Evolutionary conservation across 2,329 filamentous ascomycete species (phyloP).

Genomic region (Alternaria arbusti): DNA sequence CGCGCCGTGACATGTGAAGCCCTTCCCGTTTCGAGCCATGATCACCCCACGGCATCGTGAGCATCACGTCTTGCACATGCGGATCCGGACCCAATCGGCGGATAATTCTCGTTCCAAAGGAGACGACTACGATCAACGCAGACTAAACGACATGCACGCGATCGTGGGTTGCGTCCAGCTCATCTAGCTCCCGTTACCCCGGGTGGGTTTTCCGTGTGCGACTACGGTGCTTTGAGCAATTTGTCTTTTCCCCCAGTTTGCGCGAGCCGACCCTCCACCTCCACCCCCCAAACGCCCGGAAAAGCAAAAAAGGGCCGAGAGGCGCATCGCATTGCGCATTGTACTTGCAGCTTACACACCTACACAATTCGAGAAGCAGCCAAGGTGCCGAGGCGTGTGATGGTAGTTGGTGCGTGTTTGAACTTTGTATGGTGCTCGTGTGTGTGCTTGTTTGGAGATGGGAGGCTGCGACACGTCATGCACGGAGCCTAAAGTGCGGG

Average conservation of each 20-base stretch:
- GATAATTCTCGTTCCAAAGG: slow-evolving; percentile 11
- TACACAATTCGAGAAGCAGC: not conserved
- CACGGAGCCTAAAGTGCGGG: not conserved
- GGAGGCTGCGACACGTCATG: slow-evolving; percentile 5
- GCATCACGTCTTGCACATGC: slow-evolving; percentile 7
- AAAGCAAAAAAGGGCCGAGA: slow-evolving; percentile 2
- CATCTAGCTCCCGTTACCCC: slow-evolving; percentile 12
- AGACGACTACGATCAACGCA: not conserved
- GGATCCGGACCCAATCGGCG: slow-evolving; percentile 13
- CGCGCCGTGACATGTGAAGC: slow-evolving; percentile 1
- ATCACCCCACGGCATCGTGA: slow-evolving; percentile 20
- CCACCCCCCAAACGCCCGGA: not conserved
- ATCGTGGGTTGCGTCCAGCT: not conserved
- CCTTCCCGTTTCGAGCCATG: slow-evolving; percentile 14
- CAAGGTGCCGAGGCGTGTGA: slow-evolving; percentile 5
- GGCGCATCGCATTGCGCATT: not conserved
- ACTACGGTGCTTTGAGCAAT: not conserved
- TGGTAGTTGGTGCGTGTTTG: not conserved
- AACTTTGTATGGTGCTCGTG: slow-evolving; percentile 2
- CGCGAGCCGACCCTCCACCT: slow-evolving; percentile 1
- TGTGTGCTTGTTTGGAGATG: slow-evolving; percentile 3
- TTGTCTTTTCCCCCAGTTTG: not conserved
- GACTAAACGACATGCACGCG: not conserved
- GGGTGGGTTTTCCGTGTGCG: slow-evolving; percentile 11
- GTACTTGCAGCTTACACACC: not conserved